Evolutionary conservation across 2,329 filamentous ascomycete genomes (phyloP), one percentile per base, ranked within the genome.

Genomic region (Daldinia sp.): DNA sequence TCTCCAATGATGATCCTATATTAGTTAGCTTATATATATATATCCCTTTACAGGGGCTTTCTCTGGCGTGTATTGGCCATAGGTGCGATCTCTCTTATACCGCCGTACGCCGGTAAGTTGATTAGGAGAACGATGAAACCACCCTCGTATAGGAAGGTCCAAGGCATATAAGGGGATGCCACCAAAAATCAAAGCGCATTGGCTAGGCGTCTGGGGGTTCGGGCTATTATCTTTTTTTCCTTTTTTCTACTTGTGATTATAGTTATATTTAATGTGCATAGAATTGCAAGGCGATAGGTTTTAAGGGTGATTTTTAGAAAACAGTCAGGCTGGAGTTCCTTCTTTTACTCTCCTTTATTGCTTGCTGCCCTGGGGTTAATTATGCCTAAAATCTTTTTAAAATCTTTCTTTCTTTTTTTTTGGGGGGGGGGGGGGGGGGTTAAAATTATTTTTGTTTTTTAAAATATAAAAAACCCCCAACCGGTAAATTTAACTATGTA

Each of bases 61-160:
- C 81, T 93, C 65, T 99, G 95, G 95, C 89, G 93, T 55, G 90
- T 96, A 30, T 80, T 85, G 5, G 93, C 91, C 32, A 93, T 98
- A 55, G 85, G 85, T 37, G 89, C 91, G 6, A 88, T 97, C 43
- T 92, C 91, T 39, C 78, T 98, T 58, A 85, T 96, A 48, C 95
- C 95, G 15, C 92, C 94, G 1, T 97, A 94, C 79, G 90, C 87
- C 52, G 93, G 86, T 17, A 98, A 98, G 81, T 77, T 96, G 63
- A 90, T 97, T 68, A 85, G 91, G 72, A 85, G 93, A 73, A 93
- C 88, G 63, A 89, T 96, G 83, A 94, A 91, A 79, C 95, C 95
- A 65, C 94, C 94, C 17, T 96, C 91, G 74, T 98, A 97, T 80
- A 85, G 95, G 73, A 99, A 99, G 81, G 94, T 99, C 48, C 90